Base-by-base conservation (phyloP, 495 filamentous ascomycete genomes). In the Penicillium alfredii region DNA sequence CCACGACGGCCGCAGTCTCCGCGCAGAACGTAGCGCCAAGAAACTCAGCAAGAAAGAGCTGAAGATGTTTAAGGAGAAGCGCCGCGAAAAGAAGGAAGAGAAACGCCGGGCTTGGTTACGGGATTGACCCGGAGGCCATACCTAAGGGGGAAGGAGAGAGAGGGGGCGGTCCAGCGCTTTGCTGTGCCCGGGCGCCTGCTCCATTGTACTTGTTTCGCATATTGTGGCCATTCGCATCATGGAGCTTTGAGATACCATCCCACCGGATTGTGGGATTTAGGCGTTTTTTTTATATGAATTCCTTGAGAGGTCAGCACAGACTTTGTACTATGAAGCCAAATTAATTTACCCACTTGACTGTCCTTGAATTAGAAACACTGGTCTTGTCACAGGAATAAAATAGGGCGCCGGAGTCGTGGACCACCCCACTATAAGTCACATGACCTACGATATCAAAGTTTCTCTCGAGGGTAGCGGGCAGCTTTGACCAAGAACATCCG, bases 91-190 rank as follows among this genome's bases (percentile, higher is more conserved):
- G 71, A 98, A 98, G 68, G 88, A 94, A 56, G 88, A 96, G 68
- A 97, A 94, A 65, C 68, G 89, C 30, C 66, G 88, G 35, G 93
- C 88, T 10, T 98, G 93, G 88, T 61, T 96, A 53, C 64, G 80
- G 33, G 90, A 96, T 69, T 94, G 64, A 75, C 18, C 7, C 27
- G 23, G 23, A n/a, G 4, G 11, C 11, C 23, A 3, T 25, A n/a
- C 23, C 8, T 25, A 25, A n/a, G n/a, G n/a, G n/a, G n/a, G n/a
- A n/a, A n/a, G n/a, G n/a, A n/a, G n/a, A n/a, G n/a, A n/a, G n/a
- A n/a, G n/a, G n/a, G n/a, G n/a, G n/a, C n/a, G n/a, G n/a, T n/a
- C n/a, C n/a, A n/a, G n/a, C n/a, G n/a, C n/a, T n/a, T n/a, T n/a
- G n/a, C n/a, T n/a, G n/a, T n/a, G n/a, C n/a, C n/a, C n/a, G n/a